Base-by-base conservation (phyloP, 139 green algal species). In the Ulvella scutata region DNA sequence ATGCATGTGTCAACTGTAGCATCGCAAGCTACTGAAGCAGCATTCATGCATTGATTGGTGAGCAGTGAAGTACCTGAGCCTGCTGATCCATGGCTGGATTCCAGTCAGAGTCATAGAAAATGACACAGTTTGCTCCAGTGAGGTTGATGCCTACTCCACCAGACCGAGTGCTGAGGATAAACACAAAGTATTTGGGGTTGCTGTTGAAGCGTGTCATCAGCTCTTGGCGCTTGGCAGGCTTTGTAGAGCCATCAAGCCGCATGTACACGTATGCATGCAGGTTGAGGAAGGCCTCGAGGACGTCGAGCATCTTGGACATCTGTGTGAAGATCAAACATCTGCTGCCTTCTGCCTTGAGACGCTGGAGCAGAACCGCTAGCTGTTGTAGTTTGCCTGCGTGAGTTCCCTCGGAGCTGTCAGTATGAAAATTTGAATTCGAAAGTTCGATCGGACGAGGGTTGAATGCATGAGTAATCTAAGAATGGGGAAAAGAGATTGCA, bases 61-160 rank as follows among this genome's bases (percentile, higher is more conserved):
- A 6, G 9, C 38, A 37, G 29, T 3, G n/a, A 74, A 21, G 38
- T 38, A 84, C 80, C 86, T 92, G 87, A 3, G 90, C 91, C 78
- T 92, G 88, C 37, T 62, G 31, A 77, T 97, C 91, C 87, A 97
- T 96, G 43, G 93, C 92, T 3, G 92, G 92, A 81, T 98, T 98
- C 94, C 94, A 98, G 84, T 96, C 91, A 28, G 77, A 87, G 83
- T 99, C 95, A 79, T 98, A 99, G 76, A 99, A 98, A 62, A 99
- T 94, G 77, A 99, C 94, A 2, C 92, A 97, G 84, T 98, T 92
- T 3, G 94, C 94, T 3, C 94, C 94, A 1, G 90, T 96, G 23
- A 99, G 90, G 88, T 99, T 99, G 87, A 99, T 96, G 75, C 94
- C 94, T 67, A 98, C 92, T 6, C 93, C 94, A n/a, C 94, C 94